These are phyloP conservation scores for Candida wancherniae DNA, from an alignment of 805 yeast species.

Conservation along the genomic window DNA sequence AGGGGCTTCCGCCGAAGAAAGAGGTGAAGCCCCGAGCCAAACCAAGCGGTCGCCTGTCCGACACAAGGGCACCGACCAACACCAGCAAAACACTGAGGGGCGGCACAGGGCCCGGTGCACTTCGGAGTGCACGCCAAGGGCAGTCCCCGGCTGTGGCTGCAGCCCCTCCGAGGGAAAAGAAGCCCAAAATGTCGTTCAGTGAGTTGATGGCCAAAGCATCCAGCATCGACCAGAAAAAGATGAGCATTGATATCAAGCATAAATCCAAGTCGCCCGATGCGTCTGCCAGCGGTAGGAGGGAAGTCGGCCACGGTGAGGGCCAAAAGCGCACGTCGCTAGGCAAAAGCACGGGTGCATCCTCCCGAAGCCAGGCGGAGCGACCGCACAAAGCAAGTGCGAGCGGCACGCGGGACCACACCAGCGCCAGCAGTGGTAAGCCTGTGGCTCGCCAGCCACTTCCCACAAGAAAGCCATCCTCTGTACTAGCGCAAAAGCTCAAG, in stretches of 20 bases:
- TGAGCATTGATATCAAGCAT: constrained; percentile 36
- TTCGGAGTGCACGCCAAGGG: constrained; percentile 8
- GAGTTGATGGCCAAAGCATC: constrained; percentile 70
- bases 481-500: constrained; percentile 41
- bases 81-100: not conserved
- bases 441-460: no score
- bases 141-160: constrained; percentile 1
- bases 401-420: no score
- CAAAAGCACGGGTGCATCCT: no score
- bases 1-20: constrained; percentile 27
- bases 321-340: no score
- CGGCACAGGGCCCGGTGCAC: constrained; percentile 3
- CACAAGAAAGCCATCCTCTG: constrained; percentile 55
- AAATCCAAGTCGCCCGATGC: constrained; percentile 35
- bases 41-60: no score
- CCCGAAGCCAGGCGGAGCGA: no score
- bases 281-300: not conserved
- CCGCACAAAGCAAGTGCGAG: no score
- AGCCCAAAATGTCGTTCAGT: constrained; percentile 49
- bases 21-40: not conserved
- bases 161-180: constrained; percentile 2
- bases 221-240: constrained; percentile 45
- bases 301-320: no score
- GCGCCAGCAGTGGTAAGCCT: no score
- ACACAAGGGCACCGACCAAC: not conserved